Percentiles rank a stretch among this genome's conserved stretches.
These are phyloP conservation scores for Aulographum hederae DNA, from an alignment of 2,329 filamentous ascomycete genomes.

Conservation along the genomic window DNA sequence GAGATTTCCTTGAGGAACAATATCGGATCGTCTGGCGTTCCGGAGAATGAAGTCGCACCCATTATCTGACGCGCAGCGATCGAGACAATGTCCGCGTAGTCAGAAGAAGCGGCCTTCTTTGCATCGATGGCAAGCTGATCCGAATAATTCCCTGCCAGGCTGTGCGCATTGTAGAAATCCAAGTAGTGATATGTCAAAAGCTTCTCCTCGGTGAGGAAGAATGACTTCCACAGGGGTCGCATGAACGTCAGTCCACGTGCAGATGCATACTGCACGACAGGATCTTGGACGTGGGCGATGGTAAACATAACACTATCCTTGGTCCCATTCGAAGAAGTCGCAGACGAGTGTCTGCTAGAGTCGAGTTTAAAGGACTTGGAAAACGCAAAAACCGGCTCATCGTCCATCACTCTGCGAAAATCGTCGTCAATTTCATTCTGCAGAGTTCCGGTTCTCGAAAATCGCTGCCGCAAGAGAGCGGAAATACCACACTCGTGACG, in stretches of 20 bases:
- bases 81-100: slow-evolving; percentile 61
- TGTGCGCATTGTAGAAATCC: slow-evolving; percentile 47
- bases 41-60: slow-evolving; percentile 58
- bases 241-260: slow-evolving; percentile 59
- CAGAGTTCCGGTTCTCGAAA: slow-evolving; percentile 48
- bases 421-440: slow-evolving; percentile 46
- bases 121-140: slow-evolving; percentile 52
- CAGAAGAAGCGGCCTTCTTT: slow-evolving; percentile 51
- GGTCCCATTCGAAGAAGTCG: slow-evolving; percentile 1
- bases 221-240: slow-evolving; percentile 63
- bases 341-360: slow-evolving; percentile 7
- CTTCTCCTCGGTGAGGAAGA: slow-evolving; percentile 44
- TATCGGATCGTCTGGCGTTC: slow-evolving; percentile 51
- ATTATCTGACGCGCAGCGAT: slow-evolving; percentile 65
- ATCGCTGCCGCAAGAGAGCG: slow-evolving; percentile 43
- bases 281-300: slow-evolving; percentile 58
- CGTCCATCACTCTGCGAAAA: slow-evolving; percentile 54
- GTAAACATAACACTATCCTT: slow-evolving; percentile 47
- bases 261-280: slow-evolving; percentile 62
- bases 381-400: slow-evolving; percentile 71
- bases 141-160: slow-evolving; percentile 56
- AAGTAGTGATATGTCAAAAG: slow-evolving; percentile 59
- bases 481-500: slow-evolving; percentile 57
- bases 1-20: slow-evolving; percentile 77
- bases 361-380: slow-evolving; percentile 17